Evolutionary conservation across 768 basidiomycete species (phyloP).

Genomic region (Phanerochaete carnosa): DNA sequence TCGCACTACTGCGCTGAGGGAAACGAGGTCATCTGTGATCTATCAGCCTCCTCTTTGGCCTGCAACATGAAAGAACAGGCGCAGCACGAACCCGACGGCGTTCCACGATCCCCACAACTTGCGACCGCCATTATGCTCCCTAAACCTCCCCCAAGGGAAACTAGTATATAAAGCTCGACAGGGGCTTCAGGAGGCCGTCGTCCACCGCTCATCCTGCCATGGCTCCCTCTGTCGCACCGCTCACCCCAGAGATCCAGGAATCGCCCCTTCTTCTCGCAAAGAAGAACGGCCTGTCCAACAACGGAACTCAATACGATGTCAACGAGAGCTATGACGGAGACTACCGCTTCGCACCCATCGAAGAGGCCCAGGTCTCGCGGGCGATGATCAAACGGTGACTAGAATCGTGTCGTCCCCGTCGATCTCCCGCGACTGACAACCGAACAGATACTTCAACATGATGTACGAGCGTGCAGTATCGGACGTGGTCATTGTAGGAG

Average conservation of each 20-base stretch:
- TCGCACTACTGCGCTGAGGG: background rate
- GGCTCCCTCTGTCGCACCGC: slow-evolving; percentile 35
- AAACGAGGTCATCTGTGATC: background rate
- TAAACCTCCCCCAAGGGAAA: background rate
- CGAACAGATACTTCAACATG: slow-evolving; percentile 60
- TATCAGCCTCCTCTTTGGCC: background rate
- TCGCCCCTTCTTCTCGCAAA: slow-evolving; percentile 20
- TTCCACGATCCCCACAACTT: background rate
- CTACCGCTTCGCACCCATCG: slow-evolving; percentile 69
- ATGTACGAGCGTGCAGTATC: slow-evolving; percentile 76
- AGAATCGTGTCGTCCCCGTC: background rate
- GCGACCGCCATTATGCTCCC: background rate
- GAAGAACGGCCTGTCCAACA: slow-evolving; percentile 17
- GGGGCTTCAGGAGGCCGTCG: background rate
- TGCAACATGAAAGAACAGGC: background rate
- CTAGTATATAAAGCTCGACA: slow-evolving; percentile 2
- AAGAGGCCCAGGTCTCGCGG: slow-evolving; percentile 72
- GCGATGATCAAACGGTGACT: slow-evolving; percentile 73
- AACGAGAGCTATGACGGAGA: slow-evolving; percentile 57
- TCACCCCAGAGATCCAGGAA: slow-evolving; percentile 21
- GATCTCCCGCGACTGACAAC: background rate
- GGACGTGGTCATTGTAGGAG: slow-evolving; percentile 76
- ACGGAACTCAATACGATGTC: slow-evolving; percentile 31
- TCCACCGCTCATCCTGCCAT: slow-evolving; percentile 20
- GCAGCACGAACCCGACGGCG: background rate